Evolutionary conservation across 2,329 filamentous ascomycete species (phyloP).

Genomic region (Geosmithia morbida): DNA sequence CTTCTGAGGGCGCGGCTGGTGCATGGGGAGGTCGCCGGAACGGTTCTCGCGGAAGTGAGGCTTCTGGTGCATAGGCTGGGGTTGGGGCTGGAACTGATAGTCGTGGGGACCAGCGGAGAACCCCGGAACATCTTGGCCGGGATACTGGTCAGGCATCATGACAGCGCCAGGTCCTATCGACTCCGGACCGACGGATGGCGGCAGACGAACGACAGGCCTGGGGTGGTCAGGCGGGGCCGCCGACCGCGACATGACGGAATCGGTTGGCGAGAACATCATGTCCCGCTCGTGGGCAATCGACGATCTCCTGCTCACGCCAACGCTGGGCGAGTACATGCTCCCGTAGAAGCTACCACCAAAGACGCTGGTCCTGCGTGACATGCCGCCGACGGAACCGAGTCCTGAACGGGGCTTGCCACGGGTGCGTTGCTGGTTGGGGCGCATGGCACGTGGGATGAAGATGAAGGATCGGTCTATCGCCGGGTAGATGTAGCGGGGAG

Average conservation of each 20-base stretch:
- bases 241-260: slow-evolving; percentile 59
- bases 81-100: slow-evolving; percentile 26
- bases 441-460: slow-evolving; percentile 87
- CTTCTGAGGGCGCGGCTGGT: slow-evolving; percentile 92
- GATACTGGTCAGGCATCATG: neutral
- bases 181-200: slow-evolving; percentile 37
- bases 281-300: slow-evolving; percentile 58
- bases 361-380: slow-evolving; percentile 69
- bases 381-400: slow-evolving; percentile 50
- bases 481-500: slow-evolving; percentile 82
- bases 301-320: slow-evolving; percentile 79
- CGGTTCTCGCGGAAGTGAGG: slow-evolving; percentile 43
- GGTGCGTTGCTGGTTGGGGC: slow-evolving; percentile 75
- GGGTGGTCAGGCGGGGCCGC: slow-evolving; percentile 43
- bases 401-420: slow-evolving; percentile 57
- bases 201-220: slow-evolving; percentile 71
- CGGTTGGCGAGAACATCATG: slow-evolving; percentile 65
- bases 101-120: neutral
- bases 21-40: slow-evolving; percentile 51
- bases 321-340: slow-evolving; percentile 72
- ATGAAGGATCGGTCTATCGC: slow-evolving; percentile 87
- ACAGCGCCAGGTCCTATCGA: neutral
- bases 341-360: slow-evolving; percentile 58
- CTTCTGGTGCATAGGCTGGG: slow-evolving; percentile 42
- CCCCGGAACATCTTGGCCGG: neutral